A percentile compares a stretch with the other conserved stretches of the same genome.
Evolutionary conservation across 2,329 filamentous ascomycete genomes (phyloP).

Genomic region (Phaeosphaeriaceae sp.): DNA sequence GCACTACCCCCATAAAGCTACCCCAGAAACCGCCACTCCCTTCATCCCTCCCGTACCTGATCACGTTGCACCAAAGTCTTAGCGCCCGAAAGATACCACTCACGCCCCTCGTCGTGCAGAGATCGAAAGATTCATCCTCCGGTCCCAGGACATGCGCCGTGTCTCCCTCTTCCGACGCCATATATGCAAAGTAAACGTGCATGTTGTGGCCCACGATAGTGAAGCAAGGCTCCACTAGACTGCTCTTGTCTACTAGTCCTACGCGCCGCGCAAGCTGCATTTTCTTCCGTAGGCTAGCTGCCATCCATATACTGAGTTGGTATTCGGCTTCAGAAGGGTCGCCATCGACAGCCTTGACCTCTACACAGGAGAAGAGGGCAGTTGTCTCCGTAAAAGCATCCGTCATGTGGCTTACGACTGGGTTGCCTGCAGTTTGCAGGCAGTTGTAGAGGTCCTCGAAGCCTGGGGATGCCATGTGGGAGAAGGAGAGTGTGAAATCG

Average conservation of each 20-base stretch:
- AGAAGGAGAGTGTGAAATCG: conserved; percentile 26
- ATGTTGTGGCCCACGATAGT: conserved; percentile 17
- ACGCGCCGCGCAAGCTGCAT: conserved; percentile 22
- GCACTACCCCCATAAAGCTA: conserved; percentile 17
- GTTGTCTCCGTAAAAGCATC: conserved; percentile 16
- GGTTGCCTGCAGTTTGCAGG: conserved; percentile 8
- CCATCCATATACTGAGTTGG: conserved; percentile 29
- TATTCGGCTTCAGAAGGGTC: conserved; percentile 25
- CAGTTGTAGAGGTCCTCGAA: conserved; percentile 1
- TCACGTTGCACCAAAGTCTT: conserved; percentile 19
- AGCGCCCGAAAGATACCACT: conserved; percentile 17
- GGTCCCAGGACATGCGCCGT: conserved; percentile 16
- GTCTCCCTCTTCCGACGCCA: conserved; percentile 15
- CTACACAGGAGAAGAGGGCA: conserved; percentile 22
- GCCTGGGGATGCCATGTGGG: conserved; percentile 11
- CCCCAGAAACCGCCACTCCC: conserved; percentile 18
- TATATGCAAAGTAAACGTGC: conserved; percentile 21
- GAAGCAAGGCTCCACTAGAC: conserved; percentile 18
- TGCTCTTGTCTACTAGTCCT: conserved; percentile 16
- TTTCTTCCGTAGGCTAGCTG: conserved; percentile 26
- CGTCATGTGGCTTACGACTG: conserved; percentile 20
- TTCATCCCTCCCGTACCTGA: conserved; percentile 18
- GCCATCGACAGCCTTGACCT: conserved; percentile 23
- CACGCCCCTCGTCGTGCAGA: conserved; percentile 17
- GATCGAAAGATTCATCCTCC: conserved; percentile 12